Conservation (phyloP, 1,284 basidiomycete species). For the Trichosporon sp. region DNA sequence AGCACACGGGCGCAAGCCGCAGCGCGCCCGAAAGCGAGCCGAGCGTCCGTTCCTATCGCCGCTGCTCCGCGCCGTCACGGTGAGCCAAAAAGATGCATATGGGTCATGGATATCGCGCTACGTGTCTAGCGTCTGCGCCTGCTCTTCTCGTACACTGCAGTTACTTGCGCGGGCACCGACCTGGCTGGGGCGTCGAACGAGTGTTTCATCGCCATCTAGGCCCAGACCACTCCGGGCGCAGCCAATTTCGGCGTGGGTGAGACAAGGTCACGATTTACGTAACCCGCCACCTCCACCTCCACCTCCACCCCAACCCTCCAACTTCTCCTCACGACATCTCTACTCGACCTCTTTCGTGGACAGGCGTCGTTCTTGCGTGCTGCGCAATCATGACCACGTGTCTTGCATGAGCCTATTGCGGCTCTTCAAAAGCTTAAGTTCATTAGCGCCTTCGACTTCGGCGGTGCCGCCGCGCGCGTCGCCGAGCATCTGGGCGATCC, state of each 20-base stretch:
- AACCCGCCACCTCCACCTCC: no score
- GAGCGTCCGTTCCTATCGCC: not conserved
- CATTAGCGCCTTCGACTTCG: conserved; percentile 78
- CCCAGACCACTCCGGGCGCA: no score
- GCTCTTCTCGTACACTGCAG: not conserved
- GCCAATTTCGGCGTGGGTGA: no score
- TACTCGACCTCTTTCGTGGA: not conserved
- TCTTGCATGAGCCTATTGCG: conserved; percentile 52
- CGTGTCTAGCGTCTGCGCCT: not conserved
- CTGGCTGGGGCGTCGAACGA: no score
- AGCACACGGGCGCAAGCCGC: no score
- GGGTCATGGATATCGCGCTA: not conserved
- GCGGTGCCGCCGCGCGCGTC: conserved; percentile 87
- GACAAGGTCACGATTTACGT: no score
- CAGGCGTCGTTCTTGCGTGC: not conserved
- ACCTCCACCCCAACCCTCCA: no score
- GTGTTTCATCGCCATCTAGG: no score
- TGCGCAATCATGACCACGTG: conserved; percentile 32
- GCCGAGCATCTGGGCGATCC: conserved; percentile 76
- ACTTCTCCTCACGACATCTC: no score
- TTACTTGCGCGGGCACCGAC: not conserved
- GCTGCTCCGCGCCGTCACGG: not conserved
- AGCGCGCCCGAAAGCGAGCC: no score
- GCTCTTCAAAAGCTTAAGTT: conserved; percentile 89
- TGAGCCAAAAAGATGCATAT: not conserved